A percentile compares a stretch with the other conserved stretches of the same genome.
Conservation (phyloP, 768 basidiomycete species). For the Kwoniella sp. region DNA sequence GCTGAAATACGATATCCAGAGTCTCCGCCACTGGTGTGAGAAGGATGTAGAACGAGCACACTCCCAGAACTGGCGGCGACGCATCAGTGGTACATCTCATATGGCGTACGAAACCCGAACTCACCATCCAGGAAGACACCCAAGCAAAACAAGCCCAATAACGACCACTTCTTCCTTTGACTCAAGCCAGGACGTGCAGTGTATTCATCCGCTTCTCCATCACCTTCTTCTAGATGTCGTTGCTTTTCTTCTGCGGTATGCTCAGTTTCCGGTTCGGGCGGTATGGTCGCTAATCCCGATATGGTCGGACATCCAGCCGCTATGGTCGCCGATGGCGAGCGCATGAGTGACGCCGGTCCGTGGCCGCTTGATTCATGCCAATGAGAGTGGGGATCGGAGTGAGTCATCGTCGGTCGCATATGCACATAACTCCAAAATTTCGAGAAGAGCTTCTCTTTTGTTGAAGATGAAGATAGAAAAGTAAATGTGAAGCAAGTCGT, state of each 20-base stretch:
- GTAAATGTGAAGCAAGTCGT: too few species aligned
- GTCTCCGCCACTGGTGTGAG: neutral
- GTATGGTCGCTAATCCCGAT: neutral
- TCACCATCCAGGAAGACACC: neutral
- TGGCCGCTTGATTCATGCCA: neutral
- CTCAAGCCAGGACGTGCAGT: neutral
- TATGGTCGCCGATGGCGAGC: neutral
- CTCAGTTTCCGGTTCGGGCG: neutral
- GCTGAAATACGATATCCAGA: conserved; percentile 9
- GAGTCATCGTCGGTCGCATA: neutral
- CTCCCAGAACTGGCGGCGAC: neutral
- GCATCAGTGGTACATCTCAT: neutral
- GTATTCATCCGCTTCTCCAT: neutral
- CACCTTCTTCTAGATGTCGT: neutral
- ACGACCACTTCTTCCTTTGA: neutral
- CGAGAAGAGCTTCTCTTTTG: too few species aligned
- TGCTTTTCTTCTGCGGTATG: neutral
- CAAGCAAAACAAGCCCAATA: neutral
- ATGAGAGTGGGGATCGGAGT: neutral
- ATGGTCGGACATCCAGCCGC: neutral
- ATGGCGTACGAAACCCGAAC: neutral
- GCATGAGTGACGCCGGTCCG: neutral
- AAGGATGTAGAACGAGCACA: neutral
- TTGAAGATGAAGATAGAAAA: too few species aligned
- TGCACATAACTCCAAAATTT: neutral